Percentiles rank a stretch among this genome's conserved stretches.
Evolutionary conservation across 78 protist species (phyloP).

Genomic region (Mantamonas sphyraenae): DNA sequence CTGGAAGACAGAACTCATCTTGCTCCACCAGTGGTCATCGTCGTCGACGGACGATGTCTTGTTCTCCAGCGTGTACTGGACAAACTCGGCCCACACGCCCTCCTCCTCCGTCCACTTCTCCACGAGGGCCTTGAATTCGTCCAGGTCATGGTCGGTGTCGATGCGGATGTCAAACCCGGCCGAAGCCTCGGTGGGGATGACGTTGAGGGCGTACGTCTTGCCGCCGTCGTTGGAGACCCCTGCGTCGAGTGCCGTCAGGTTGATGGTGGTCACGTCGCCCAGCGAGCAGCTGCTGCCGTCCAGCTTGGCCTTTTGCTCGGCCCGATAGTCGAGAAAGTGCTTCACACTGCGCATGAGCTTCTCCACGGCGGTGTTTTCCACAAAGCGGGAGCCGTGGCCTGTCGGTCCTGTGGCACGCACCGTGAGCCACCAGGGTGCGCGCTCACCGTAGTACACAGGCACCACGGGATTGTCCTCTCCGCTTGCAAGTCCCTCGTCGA

Average conservation of each 20-base stretch:
- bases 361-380: slow-evolving; percentile 53
- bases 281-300: background rate
- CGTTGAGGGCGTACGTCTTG: slow-evolving; percentile 43
- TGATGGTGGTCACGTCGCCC: slow-evolving; percentile 73
- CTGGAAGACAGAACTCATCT: background rate
- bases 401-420: slow-evolving; percentile 55
- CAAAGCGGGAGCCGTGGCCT: slow-evolving; percentile 76
- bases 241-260: slow-evolving; percentile 50
- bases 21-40: slow-evolving; percentile 36
- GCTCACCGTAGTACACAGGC: slow-evolving; percentile 73
- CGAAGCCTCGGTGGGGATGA: slow-evolving; percentile 59
- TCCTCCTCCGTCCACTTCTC: slow-evolving; percentile 43
- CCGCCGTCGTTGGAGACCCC: slow-evolving; percentile 33
- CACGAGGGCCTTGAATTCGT: slow-evolving; percentile 32
- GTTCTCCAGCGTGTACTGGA: slow-evolving; percentile 21
- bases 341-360: background rate
- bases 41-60: slow-evolving; percentile 17
- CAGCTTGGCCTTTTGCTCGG: slow-evolving; percentile 26
- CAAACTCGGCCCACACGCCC: slow-evolving; percentile 41
- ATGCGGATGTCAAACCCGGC: slow-evolving; percentile 71
- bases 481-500: slow-evolving; percentile 51
- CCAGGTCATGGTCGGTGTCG: slow-evolving; percentile 48
- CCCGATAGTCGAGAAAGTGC: slow-evolving; percentile 39
- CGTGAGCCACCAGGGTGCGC: slow-evolving; percentile 51
- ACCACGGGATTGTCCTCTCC: background rate